Conservation (phyloP, 352 stramenopile species). For the Phytophthora cryptogea region DNA sequence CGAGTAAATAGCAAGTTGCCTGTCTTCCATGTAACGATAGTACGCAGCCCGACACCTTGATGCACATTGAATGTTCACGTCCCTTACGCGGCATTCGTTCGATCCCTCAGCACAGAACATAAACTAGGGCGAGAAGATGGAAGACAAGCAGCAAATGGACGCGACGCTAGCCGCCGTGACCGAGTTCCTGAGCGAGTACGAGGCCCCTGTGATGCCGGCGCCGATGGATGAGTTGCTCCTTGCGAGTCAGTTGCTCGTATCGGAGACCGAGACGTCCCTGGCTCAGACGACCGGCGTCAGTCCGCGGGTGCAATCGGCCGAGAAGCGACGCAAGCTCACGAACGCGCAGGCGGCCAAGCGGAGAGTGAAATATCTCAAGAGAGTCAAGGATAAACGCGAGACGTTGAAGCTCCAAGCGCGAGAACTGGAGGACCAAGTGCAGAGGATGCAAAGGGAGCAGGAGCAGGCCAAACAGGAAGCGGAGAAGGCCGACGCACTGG, state of each 20-base stretch:
- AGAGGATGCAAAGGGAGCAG: slow-evolving; percentile 15
- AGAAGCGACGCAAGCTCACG: slow-evolving; percentile 27
- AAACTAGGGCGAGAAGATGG: slow-evolving; percentile 24
- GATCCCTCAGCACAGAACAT: slow-evolving; percentile 10
- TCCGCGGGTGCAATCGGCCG: slow-evolving; percentile 5
- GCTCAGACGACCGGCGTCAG: slow-evolving; percentile 8
- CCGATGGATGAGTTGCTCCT: slow-evolving; percentile 18
- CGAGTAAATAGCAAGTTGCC: neutral
- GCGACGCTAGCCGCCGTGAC: slow-evolving; percentile 20
- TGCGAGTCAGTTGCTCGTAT: slow-evolving; percentile 20
- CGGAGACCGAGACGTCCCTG: slow-evolving; percentile 26
- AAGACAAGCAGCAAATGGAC: slow-evolving; percentile 30
- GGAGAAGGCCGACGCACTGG: slow-evolving; percentile 20
- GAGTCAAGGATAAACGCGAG: slow-evolving; percentile 32
- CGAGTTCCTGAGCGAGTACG: slow-evolving; percentile 30
- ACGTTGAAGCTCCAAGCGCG: slow-evolving; percentile 11
- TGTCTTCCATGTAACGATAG: too few species aligned
- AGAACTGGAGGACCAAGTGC: slow-evolving; percentile 8
- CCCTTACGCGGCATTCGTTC: too few species aligned
- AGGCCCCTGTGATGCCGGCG: slow-evolving; percentile 3
- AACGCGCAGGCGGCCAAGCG: slow-evolving; percentile 34
- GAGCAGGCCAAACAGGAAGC: slow-evolving; percentile 14
- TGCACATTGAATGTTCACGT: neutral
- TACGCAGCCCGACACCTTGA: neutral
- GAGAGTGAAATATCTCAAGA: slow-evolving; percentile 28